phyloP scores from a whole-genome alignment of 2,329 filamentous ascomycete genomes.

The Alternaria ethzedia region DNA sequence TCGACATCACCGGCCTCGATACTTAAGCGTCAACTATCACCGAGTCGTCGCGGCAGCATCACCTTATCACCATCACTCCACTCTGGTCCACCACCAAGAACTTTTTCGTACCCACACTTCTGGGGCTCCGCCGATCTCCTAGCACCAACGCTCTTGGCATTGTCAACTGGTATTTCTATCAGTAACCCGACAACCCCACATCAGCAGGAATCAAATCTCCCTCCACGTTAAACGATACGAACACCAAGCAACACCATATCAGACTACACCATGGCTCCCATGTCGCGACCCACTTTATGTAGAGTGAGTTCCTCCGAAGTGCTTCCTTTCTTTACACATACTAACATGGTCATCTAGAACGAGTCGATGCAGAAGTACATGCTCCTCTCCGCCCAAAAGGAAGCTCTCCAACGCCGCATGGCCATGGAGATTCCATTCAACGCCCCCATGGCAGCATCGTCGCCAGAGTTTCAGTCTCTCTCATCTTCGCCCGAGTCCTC shows the following conservation, averaged over 20 bases:
- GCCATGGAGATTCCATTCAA: slow-evolving; percentile 44
- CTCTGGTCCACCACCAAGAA: slow-evolving; percentile 19
- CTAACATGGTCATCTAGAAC: slow-evolving; percentile 26
- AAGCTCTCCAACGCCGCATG: slow-evolving; percentile 48
- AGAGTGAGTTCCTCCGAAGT: slow-evolving; percentile 23
- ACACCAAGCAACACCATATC: slow-evolving; percentile 1
- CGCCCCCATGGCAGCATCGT: slow-evolving; percentile 41
- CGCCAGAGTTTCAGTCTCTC: slow-evolving; percentile 46
- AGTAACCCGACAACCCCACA: slow-evolving; percentile 20
- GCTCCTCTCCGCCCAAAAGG: slow-evolving; percentile 50
- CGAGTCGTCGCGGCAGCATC: slow-evolving; percentile 14
- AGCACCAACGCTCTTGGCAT: slow-evolving; percentile 24
- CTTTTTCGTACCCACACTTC: slow-evolving; percentile 19
- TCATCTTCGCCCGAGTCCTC: slow-evolving; percentile 40
- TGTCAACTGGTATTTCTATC: slow-evolving; percentile 14
- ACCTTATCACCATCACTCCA: slow-evolving; percentile 19
- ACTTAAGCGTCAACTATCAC: slow-evolving; percentile 18
- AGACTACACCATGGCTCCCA: slow-evolving; percentile 21
- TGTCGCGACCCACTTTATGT: slow-evolving; percentile 28
- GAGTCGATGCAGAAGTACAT: slow-evolving; percentile 50
- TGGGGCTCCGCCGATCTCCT: slow-evolving; percentile 18
- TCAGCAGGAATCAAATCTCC: slow-evolving; percentile 10
- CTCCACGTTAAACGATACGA: neutral
- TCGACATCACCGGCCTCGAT: neutral
- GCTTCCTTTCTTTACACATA: neutral